Conservation (phyloP, 169 alveolate species). For the Babesia ovis region DNA sequence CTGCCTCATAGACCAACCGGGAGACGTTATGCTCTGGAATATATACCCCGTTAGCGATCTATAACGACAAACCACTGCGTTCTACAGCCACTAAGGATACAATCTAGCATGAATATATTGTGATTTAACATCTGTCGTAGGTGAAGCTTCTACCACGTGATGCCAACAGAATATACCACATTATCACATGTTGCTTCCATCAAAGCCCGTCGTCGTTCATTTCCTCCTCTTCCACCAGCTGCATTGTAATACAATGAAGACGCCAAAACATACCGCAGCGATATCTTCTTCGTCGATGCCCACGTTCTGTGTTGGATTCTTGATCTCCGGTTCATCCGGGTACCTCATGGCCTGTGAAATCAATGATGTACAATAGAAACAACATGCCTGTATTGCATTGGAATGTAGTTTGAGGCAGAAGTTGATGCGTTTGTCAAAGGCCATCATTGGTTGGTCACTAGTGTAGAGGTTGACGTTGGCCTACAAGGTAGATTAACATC, state of each 20-base stretch:
- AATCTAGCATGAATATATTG: too few species aligned
- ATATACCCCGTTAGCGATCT: too few species aligned
- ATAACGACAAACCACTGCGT: too few species aligned
- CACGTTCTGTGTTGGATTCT: neutral
- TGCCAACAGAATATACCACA: too few species aligned
- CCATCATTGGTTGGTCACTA: slow-evolving; percentile 87
- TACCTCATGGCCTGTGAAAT: slow-evolving; percentile 60
- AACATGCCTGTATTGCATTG: slow-evolving; percentile 86
- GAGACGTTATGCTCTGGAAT: too few species aligned
- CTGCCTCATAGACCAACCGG: too few species aligned
- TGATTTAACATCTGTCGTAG: too few species aligned
- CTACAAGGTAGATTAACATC: slow-evolving; percentile 21
- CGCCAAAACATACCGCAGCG: slow-evolving; percentile 17
- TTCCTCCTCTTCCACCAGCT: slow-evolving; percentile 28
- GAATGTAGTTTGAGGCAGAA: slow-evolving; percentile 90
- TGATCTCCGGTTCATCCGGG: slow-evolving; percentile 59
- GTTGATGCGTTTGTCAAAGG: slow-evolving; percentile 89
- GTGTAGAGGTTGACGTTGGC: slow-evolving; percentile 82
- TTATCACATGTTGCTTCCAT: neutral
- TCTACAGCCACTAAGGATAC: too few species aligned
- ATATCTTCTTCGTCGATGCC: slow-evolving; percentile 24
- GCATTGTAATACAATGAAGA: neutral
- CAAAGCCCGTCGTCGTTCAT: slow-evolving; percentile 10
- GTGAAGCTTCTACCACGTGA: too few species aligned
- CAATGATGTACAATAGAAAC: neutral